These are phyloP conservation scores for Monilinia vaccinii-corymbosi DNA, from an alignment of 2,329 filamentous ascomycete genomes.

Conservation along the genomic window DNA sequence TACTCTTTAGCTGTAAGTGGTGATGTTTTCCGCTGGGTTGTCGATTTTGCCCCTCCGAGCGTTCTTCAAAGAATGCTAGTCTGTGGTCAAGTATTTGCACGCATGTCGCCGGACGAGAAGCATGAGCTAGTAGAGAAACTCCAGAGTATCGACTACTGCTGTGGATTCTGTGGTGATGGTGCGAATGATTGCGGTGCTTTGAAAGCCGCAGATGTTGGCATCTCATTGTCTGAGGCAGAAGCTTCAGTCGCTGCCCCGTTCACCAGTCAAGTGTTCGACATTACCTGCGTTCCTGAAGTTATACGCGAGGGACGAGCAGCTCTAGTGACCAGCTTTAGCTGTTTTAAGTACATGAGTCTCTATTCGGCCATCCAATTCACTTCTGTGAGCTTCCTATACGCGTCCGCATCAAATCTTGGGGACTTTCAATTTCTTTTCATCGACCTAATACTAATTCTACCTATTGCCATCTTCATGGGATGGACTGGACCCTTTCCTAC, in stretches of 20 bases:
- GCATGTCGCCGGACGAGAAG: constrained; percentile 98
- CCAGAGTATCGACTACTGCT: constrained; percentile 91
- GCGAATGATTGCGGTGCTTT: constrained; percentile 96
- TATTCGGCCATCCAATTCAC: constrained; percentile 99
- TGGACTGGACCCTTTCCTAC: constrained; percentile 80
- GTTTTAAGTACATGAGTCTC: constrained; percentile 99
- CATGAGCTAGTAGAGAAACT: constrained; percentile 96
- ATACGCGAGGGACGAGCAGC: constrained; percentile 90
- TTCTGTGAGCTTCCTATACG: constrained; percentile 92
- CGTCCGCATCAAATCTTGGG: constrained; percentile 84
- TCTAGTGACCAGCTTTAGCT: constrained; percentile 96
- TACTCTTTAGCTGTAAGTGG: constrained; percentile 86
- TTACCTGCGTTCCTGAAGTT: constrained; percentile 86
- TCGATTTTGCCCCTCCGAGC: constrained; percentile 80
- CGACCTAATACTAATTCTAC: constrained; percentile 82
- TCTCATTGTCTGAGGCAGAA: constrained; percentile 93
- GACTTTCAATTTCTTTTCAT: constrained; percentile 99
- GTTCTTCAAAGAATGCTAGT: constrained; percentile 79
- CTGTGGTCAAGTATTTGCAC: constrained; percentile 84
- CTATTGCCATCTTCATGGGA: constrained; percentile 97
- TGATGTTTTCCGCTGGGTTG: constrained; percentile 92
- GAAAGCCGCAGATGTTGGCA: constrained; percentile 95
- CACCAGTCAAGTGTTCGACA: constrained; percentile 91
- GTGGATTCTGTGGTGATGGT: constrained; percentile 93
- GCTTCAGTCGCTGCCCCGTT: constrained; percentile 98